These are phyloP conservation scores for Saturnispora bothae DNA, from an alignment of 805 yeast species.

Conservation along the genomic window DNA sequence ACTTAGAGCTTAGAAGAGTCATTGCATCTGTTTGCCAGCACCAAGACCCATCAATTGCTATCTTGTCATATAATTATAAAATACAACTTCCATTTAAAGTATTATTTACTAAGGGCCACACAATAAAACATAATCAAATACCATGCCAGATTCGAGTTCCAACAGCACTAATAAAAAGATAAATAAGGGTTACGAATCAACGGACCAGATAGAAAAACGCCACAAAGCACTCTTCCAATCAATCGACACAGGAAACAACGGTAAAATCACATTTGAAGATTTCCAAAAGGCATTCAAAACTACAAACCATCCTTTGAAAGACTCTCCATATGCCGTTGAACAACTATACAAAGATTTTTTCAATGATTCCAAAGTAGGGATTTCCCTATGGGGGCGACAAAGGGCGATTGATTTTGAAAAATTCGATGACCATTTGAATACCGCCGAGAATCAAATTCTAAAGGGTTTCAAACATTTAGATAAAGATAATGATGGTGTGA, in stretches of 20 bases:
- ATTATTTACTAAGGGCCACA: too few relatives aligned
- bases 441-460: slow-evolving; percentile 63
- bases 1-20: too few relatives aligned
- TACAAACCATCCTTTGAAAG: slow-evolving; percentile 54
- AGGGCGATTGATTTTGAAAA: slow-evolving; percentile 51
- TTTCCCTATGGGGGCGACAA: slow-evolving; percentile 9
- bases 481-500: slow-evolving; percentile 59
- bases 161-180: background rate
- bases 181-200: slow-evolving; percentile 11
- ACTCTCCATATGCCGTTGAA: slow-evolving; percentile 47
- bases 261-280: slow-evolving; percentile 38
- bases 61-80: too few relatives aligned
- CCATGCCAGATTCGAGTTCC: too few relatives aligned
- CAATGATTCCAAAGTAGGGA: slow-evolving; percentile 8
- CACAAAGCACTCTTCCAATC: slow-evolving; percentile 31
- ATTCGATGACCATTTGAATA: slow-evolving; percentile 51
- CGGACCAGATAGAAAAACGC: slow-evolving; percentile 22
- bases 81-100: too few relatives aligned
- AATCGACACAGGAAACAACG: slow-evolving; percentile 36
- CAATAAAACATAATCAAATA: background rate
- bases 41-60: too few relatives aligned
- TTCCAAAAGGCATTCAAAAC: slow-evolving; percentile 36
- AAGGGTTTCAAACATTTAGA: slow-evolving; percentile 62
- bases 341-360: slow-evolving; percentile 45
- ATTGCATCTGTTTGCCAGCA: too few relatives aligned